Percentiles rank a stretch among this genome's conserved stretches.
Conservation (phyloP, 2,329 filamentous ascomycete genomes). For the Fusarium palustre region DNA sequence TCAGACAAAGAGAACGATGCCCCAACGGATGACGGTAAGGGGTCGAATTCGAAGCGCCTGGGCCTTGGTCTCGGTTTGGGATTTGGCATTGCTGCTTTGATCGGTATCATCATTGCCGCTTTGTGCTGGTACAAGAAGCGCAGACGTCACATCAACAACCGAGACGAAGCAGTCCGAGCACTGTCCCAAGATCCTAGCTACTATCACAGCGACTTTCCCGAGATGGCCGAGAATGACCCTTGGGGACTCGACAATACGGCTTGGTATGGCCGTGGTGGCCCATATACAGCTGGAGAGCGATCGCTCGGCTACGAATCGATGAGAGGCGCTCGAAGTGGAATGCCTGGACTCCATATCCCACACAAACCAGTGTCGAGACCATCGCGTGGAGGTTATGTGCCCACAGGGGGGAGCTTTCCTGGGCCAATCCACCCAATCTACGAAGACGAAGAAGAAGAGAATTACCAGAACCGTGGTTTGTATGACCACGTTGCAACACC, state of each 20-base stretch:
- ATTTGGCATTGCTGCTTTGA: constrained; percentile 68
- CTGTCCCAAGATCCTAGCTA: constrained; percentile 63
- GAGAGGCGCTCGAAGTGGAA: constrained; percentile 49
- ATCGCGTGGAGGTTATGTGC: constrained; percentile 49
- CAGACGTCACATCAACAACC: constrained; percentile 52
- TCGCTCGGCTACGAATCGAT: constrained; percentile 65
- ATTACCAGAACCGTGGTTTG: constrained; percentile 45
- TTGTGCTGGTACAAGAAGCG: constrained; percentile 64
- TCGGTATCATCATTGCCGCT: constrained; percentile 59
- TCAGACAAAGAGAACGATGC: constrained; percentile 32
- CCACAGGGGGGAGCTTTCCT: constrained; percentile 50
- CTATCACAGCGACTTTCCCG: constrained; percentile 59
- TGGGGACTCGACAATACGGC: constrained; percentile 44
- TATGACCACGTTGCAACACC: constrained; percentile 49
- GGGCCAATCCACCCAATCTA: constrained; percentile 68
- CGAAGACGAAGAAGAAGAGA: constrained; percentile 68
- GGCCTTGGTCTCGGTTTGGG: constrained; percentile 61
- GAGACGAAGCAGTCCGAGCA: constrained; percentile 60
- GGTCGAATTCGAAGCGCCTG: constrained; percentile 43
- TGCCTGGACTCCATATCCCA: constrained; percentile 46
- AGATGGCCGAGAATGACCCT: constrained; percentile 57
- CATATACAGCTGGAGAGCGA: constrained; percentile 56
- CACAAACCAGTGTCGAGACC: constrained; percentile 52
- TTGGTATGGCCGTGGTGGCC: constrained; percentile 61
- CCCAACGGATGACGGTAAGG: constrained; percentile 37